These are phyloP conservation scores for Sanghuangporus sanghuang DNA, from an alignment of 1,284 basidiomycete species.

Conservation along the genomic window DNA sequence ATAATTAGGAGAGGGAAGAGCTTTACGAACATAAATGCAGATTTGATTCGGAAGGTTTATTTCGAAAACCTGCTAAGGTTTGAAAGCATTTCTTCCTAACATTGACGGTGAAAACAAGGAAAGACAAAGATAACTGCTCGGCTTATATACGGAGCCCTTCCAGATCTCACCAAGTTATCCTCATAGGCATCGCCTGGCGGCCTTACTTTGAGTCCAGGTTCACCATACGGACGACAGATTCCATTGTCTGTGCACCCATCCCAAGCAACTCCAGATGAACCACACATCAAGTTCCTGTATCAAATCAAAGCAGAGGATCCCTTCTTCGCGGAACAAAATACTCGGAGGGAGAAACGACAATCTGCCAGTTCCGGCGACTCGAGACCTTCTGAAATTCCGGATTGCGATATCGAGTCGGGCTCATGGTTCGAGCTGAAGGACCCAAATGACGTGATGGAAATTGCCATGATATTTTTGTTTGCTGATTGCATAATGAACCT, in stretches of 20 bases:
- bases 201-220: slow-evolving; percentile 40
- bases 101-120: slow-evolving; percentile 31
- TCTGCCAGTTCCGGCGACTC: background rate
- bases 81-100: background rate
- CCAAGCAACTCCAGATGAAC: slow-evolving; percentile 19
- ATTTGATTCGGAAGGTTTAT: slow-evolving; percentile 50
- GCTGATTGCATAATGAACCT: slow-evolving; percentile 46
- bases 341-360: background rate
- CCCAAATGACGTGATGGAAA: slow-evolving; percentile 38
- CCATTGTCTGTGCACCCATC: slow-evolving; percentile 51
- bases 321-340: slow-evolving; percentile 29
- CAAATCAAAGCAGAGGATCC: slow-evolving; percentile 38
- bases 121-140: slow-evolving; percentile 44
- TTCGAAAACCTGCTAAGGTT: background rate
- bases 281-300: slow-evolving; percentile 31
- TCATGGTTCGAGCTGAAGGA: slow-evolving; percentile 48
- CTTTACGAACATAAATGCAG: slow-evolving; percentile 50
- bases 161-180: slow-evolving; percentile 23
- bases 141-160: slow-evolving; percentile 49
- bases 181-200: slow-evolving; percentile 9
- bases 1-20: slow-evolving; percentile 42
- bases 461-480: slow-evolving; percentile 46
- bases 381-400: background rate
- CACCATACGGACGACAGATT: slow-evolving; percentile 48
- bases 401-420: slow-evolving; percentile 44